Evolutionary conservation across 352 stramenopile genomes (phyloP), one percentile per base, ranked within the genome.

Genomic region (Globisporangium cylindrosporum): DNA sequence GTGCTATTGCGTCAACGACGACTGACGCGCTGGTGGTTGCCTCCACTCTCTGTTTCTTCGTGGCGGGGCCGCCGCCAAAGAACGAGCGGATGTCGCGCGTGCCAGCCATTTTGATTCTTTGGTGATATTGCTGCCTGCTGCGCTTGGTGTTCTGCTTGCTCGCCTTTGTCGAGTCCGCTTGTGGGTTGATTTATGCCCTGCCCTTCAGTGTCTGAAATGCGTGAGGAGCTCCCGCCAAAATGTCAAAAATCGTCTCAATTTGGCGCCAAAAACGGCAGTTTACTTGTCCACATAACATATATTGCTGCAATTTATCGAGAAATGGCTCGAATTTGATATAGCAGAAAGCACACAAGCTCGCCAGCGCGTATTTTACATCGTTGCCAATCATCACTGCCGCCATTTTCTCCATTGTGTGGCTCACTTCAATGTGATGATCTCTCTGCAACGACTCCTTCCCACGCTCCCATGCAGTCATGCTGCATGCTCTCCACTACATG

Each of bases 61-160:
- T 62, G 36, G 75, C 53, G 58, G 73, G 66, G 43, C 48, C 43
- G 62, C 69, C 65, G 22, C 64, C 73, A 58, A 90, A 90, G 72
- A 90, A 90, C 67, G 78, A 86, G 62, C 82, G 82, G 59, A 90
- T 90, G 66, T 90, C 82, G 8, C 72, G 72, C 59, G 43, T 59
- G 54, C 62, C 27, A 27, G 55, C 55, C 46, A 65, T 69, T 32
- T 61, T n/a, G 20, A 29, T n/a, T 32, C 29, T 22, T 24, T 57
- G 20, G 51, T 6, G 12, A 34, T 15, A 2, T 24, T 57, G 22
- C 15, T 54, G 8, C n/a, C 15, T 43, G 12, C 9, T 27, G n/a
- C 5, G 2, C 24, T 15, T 54, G 20, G 24, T 54, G 7, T 25
- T 20, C 5, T 14, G 43, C 43, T 51, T 12, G 48, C 48, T 46